Base-by-base conservation (phyloP, 2,329 filamentous ascomycete genomes). In the Fusarium compactum region DNA sequence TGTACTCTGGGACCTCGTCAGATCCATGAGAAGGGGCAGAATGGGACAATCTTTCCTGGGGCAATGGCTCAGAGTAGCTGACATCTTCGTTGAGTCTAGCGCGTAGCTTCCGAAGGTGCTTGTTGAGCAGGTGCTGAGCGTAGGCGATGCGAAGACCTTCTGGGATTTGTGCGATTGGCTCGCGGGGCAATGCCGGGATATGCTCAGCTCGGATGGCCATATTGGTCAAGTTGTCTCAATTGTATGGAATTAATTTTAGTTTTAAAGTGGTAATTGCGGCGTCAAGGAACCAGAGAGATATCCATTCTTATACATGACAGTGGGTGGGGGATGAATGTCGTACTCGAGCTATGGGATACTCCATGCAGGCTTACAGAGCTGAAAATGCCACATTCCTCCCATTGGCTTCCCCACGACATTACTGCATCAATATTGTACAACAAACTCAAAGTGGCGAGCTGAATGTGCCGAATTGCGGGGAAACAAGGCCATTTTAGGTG, bases 201-300 rank as follows among this genome's bases (percentile, higher is more conserved):
- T 64, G 48, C 5, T 65, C 62, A 18, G 62, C 62, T 9, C 60
- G 32, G 3, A 16, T 46, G 3, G 62, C 62, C 62, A 65, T 65
- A 6, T 29, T 65, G 2, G 1, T 25, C 3, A 9, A 5, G 11
- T 2, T 22, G 4, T 10, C 8, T 34, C 32, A 34, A 10, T 34
- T 34, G 16, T 34, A 10, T 10, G 32, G 6, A 11, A 34, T 10
- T 16, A 18, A 10, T 8, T 18, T 10, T 9, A 18, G 32, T 3
- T 18, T 4, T 10, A 10, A 34, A 15, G 5, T 15, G 9, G 9
- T 8, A 18, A 34, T 15, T 3, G 4, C 2, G 18, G 8, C 16
- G 9, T 18, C 2, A 18, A 34, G 8, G 4, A 10, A 34, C 5
- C 6, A 24, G 8, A 12, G 3, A 30, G 6, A 12, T 1, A n/a